A percentile compares a stretch with the other conserved stretches of the same genome.
These are phyloP conservation scores for Anacardium occidentale DNA, from an alignment of 345 rosid species.

Conservation along the genomic window DNA sequence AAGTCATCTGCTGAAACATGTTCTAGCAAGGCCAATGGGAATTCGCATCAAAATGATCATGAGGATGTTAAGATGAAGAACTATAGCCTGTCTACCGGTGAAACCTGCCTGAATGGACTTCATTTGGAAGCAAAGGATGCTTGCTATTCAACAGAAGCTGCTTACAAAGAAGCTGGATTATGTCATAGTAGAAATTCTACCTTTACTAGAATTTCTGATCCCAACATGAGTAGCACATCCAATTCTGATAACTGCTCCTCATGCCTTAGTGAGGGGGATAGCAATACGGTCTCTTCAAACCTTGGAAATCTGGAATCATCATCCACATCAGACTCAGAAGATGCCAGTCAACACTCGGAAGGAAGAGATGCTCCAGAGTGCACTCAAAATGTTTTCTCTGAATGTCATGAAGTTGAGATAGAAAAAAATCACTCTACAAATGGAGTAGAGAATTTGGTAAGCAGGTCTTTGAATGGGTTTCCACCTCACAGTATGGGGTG, in stretches of 20 bases:
- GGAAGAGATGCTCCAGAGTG: conserved; percentile 46
- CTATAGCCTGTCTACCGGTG: conserved; percentile 26
- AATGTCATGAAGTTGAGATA: conserved; percentile 34
- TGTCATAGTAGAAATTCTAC: conserved; percentile 29
- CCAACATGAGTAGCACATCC: conserved; percentile 49
- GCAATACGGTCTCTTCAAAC: conserved; percentile 65
- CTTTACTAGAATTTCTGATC: conserved; percentile 40
- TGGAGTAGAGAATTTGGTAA: conserved; percentile 36
- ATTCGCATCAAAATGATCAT: conserved; percentile 38
- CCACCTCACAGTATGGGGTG: conserved; percentile 33
- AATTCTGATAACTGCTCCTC: conserved; percentile 88
- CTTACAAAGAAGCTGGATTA: conserved; percentile 33
- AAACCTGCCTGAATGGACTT: conserved; percentile 37
- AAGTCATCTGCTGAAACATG: conserved; percentile 41
- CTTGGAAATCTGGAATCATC: conserved; percentile 68
- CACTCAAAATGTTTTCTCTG: conserved; percentile 39
- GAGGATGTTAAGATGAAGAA: conserved; percentile 26
- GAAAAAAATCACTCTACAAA: conserved; percentile 32
- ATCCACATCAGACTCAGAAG: conserved; percentile 85
- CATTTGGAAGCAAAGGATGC: conserved; percentile 32
- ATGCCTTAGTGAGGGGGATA: conserved; percentile 84
- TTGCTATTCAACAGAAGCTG: conserved; percentile 36
- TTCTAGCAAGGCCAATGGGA: conserved; percentile 42
- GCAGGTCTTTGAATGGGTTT: conserved; percentile 30
- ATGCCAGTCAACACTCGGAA: conserved; percentile 62